Evolutionary conservation across 148 eudicot species (phyloP), one percentile per base, ranked within the genome.

Genomic region (Salicornia ramosissima): DNA sequence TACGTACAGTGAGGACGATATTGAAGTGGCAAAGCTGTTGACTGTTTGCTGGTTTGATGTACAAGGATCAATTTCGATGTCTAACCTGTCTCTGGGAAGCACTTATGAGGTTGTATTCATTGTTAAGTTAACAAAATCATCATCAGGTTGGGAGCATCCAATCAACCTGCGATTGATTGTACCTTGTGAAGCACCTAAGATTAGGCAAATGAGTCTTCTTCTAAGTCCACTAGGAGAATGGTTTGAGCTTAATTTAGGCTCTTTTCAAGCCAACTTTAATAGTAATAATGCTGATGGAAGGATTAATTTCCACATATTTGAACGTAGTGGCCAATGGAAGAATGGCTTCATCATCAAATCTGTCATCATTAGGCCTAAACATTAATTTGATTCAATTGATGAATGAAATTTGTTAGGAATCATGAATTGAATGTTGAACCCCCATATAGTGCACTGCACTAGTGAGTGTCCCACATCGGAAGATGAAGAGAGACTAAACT

Each of bases 251-350:
- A 70, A 70, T 42, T 50, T 78, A 28, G 81, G 78, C 56, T 49
- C 16, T 53, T 74, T 78, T 22, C 2, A 21, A 8, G 67, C 74
- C n/a, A n/a, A n/a, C n/a, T n/a, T n/a, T n/a, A 31, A 31, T 28
- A 47, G 67, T n/a, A n/a, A 52, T 25, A 9, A 28, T 65, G 43
- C 49, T 26, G 42, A 65, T 45, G 59, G 71, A 50, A 71, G 75
- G 47, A 70, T 79, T 30, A 36, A 67, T 11, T 71, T 75, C n/a
- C 64, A 75, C 54, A 49, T 79, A n/a, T 71, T 54, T 34, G 76
- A 75, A 57, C 82, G 71, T 54, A 76, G 78, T 3, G 76, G 67
- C 2, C 82, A 75, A 18, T 79, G 82, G 82, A 75, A 79, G 77
- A 30, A 22, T 26, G 82, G 82, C 16, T 72, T 79, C 67, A 42